phyloP scores from a whole-genome alignment of 2,329 filamentous ascomycete genomes.

The Xylaria sp. region DNA sequence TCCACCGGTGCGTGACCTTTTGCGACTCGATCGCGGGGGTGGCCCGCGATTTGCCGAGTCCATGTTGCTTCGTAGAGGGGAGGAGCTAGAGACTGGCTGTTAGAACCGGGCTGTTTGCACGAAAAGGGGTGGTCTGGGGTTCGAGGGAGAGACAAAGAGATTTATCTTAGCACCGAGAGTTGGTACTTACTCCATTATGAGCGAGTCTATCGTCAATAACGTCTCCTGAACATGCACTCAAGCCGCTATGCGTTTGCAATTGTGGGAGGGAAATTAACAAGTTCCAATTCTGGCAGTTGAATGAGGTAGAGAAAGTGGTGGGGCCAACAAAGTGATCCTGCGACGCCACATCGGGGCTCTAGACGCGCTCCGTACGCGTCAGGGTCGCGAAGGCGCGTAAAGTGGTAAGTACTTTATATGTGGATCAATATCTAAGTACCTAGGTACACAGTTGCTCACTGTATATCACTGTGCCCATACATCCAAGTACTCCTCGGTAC shows the following conservation, averaged over 20 bases:
- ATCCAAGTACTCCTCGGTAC: too few relatives aligned
- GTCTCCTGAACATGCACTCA: neutral
- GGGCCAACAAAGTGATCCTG: neutral
- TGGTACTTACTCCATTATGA: slow-evolving; percentile 12
- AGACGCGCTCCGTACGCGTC: slow-evolving; percentile 35
- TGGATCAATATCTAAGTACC: too few relatives aligned
- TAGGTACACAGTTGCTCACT: too few relatives aligned
- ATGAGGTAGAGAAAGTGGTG: neutral
- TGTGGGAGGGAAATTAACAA: too few relatives aligned
- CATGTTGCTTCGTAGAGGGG: slow-evolving; percentile 80
- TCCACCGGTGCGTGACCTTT: slow-evolving; percentile 59
- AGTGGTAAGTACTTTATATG: too few relatives aligned
- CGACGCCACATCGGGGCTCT: neutral
- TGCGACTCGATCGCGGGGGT: slow-evolving; percentile 56
- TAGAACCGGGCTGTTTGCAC: neutral
- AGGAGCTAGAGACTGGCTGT: slow-evolving; percentile 44
- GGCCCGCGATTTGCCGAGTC: slow-evolving; percentile 82
- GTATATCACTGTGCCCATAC: neutral
- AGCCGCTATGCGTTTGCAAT: neutral
- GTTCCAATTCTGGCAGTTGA: too few relatives aligned
- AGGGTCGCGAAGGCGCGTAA: slow-evolving; percentile 47
- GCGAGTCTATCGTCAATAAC: neutral
- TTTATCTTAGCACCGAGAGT: neutral
- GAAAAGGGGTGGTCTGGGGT: too few relatives aligned
- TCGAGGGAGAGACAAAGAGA: neutral